Conservation (phyloP, 176 grass and related monocot species). For the Zizania latifolia region DNA sequence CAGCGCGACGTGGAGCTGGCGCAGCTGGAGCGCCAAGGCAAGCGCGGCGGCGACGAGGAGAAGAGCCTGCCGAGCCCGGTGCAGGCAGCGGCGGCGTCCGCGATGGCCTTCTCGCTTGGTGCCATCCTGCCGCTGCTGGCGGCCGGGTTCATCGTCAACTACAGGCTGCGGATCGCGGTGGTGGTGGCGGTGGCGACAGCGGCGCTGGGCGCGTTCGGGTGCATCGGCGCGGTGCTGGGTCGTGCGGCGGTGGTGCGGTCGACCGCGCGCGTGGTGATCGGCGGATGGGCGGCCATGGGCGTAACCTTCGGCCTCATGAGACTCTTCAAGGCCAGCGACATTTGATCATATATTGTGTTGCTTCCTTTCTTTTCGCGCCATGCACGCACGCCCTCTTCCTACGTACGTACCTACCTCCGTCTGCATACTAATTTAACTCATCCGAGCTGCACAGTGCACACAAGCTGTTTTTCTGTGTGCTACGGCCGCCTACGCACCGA, state of each 20-base stretch:
- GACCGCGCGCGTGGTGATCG: constrained; percentile 36
- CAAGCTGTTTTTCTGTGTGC: no score
- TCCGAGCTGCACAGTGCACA: no score
- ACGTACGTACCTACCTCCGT: no score
- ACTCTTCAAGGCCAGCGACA: constrained; percentile 46
- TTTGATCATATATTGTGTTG: no score
- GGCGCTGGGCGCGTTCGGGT: constrained; percentile 44
- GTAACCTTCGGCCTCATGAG: constrained; percentile 57
- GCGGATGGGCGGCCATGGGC: constrained; percentile 45
- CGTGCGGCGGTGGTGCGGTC: constrained; percentile 24
- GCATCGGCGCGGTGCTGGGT: constrained; percentile 48
- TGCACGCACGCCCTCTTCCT: no score
- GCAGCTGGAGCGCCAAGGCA: constrained; percentile 34
- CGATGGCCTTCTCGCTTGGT: constrained; percentile 49
- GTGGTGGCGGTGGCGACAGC: constrained; percentile 35
- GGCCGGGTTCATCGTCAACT: constrained; percentile 44
- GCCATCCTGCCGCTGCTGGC: constrained; percentile 53
- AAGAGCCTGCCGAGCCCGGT: constrained; percentile 37
- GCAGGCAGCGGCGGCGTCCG: constrained; percentile 53
- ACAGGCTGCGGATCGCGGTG: constrained; percentile 37
- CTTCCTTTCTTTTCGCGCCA: no score
- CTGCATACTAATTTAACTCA: no score
- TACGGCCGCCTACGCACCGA: no score
- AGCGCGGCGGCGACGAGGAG: constrained; percentile 19
- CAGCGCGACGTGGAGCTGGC: constrained; percentile 66